phyloP scores from a whole-genome alignment of 192 early-diverging fungal species.

The Phycomyces blakesleeanus region DNA sequence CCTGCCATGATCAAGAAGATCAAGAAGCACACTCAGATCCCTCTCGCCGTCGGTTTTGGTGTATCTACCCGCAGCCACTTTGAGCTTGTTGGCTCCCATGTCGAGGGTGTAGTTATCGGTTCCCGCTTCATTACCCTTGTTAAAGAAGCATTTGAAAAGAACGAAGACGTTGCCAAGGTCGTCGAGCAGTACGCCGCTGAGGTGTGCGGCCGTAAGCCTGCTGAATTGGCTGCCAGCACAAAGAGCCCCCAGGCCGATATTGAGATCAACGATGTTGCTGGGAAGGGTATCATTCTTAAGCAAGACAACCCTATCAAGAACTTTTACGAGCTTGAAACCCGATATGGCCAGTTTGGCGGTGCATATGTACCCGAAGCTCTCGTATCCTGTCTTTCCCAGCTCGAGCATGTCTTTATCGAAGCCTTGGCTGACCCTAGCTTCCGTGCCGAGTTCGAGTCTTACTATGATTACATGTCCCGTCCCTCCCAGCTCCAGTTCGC shows the following conservation, averaged over 20 bases:
- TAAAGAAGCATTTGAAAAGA: slow-evolving; percentile 49
- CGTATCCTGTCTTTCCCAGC: slow-evolving; percentile 88
- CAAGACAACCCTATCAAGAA: slow-evolving; percentile 4
- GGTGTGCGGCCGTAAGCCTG: slow-evolving; percentile 38
- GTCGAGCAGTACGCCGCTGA: slow-evolving; percentile 46
- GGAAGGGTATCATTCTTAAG: slow-evolving; percentile 10
- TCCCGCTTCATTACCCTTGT: slow-evolving; percentile 84
- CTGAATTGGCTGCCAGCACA: slow-evolving; percentile 40
- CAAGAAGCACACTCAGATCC: slow-evolving; percentile 72
- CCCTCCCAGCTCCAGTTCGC: slow-evolving; percentile 88
- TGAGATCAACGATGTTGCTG: slow-evolving; percentile 10
- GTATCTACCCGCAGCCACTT: slow-evolving; percentile 90
- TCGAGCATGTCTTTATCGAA: slow-evolving; percentile 77
- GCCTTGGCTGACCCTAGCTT: slow-evolving; percentile 88
- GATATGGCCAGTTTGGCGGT: slow-evolving; percentile 95
- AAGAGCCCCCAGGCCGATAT: slow-evolving; percentile 29
- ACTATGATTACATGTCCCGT: slow-evolving; percentile 90
- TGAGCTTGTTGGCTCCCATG: slow-evolving; percentile 71
- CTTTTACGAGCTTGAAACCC: slow-evolving; percentile 61
- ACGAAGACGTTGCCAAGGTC: slow-evolving; percentile 31
- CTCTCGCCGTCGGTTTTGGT: slow-evolving; percentile 97
- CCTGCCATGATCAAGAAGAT: slow-evolving; percentile 72
- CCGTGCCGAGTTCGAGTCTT: slow-evolving; percentile 86
- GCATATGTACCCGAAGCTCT: slow-evolving; percentile 98
- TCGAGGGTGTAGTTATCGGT: slow-evolving; percentile 96